A percentile compares a stretch with the other conserved stretches of the same genome.
Evolutionary conservation across 495 filamentous ascomycete species (phyloP).

Genomic region (Neurospora cerealis): DNA sequence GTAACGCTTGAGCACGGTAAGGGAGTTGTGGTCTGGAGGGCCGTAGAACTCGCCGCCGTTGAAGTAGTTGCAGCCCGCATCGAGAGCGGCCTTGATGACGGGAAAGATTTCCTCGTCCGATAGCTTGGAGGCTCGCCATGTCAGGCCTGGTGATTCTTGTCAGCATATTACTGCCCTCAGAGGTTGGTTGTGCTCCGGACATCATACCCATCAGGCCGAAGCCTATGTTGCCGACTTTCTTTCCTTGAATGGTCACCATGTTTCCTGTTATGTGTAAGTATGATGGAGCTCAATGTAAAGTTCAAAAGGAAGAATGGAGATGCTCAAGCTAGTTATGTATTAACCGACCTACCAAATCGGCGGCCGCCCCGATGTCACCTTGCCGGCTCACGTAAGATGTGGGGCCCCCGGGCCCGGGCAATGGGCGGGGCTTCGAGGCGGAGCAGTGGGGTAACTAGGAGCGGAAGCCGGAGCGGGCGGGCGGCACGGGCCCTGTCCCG

Average conservation of each 20-base stretch:
- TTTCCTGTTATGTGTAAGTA: not conserved
- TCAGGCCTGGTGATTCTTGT: constrained; percentile 47
- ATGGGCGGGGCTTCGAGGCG: not conserved
- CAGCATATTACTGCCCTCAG: not conserved
- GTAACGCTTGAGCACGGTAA: constrained; percentile 55
- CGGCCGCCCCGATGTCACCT: not conserved
- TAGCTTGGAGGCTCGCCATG: constrained; percentile 48
- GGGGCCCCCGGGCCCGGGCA: not conserved
- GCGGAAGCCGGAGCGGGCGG: not conserved
- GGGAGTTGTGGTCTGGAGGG: constrained; percentile 54
- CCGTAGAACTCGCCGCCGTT: constrained; percentile 82
- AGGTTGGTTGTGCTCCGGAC: not conserved
- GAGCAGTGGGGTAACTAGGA: not conserved
- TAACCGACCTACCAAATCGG: not conserved
- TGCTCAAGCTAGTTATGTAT: not conserved
- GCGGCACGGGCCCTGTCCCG: not conserved
- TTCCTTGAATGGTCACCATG: constrained; percentile 28
- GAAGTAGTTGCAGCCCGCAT: constrained; percentile 65
- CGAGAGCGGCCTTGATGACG: constrained; percentile 56
- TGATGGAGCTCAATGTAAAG: not conserved
- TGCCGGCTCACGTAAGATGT: not conserved
- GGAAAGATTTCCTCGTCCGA: constrained; percentile 54
- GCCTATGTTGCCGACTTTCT: constrained; percentile 45
- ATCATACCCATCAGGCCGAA: constrained; percentile 47
- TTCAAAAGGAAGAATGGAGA: not conserved